Evolutionary conservation across 352 stramenopile species (phyloP).

Genomic region (Pythium monospermum): DNA sequence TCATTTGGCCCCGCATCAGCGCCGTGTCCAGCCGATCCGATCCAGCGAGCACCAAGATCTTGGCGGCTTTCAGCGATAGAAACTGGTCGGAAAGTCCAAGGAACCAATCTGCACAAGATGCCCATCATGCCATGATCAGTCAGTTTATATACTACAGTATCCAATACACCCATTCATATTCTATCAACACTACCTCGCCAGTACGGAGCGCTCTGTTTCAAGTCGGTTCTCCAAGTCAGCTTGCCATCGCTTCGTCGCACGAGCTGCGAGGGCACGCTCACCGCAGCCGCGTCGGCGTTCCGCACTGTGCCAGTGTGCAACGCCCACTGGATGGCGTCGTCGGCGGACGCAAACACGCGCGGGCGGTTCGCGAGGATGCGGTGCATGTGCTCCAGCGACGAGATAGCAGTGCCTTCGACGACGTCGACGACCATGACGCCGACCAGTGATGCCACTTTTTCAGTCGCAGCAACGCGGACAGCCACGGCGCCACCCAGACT

Average conservation of each 20-base stretch:
- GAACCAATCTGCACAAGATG: constrained; percentile 74
- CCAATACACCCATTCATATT: no score
- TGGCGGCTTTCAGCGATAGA: constrained; percentile 62
- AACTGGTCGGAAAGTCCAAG: constrained; percentile 82
- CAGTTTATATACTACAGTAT: neutral
- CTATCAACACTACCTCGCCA: constrained; percentile 80
- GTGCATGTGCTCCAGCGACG: constrained; percentile 84
- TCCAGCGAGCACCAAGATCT: constrained; percentile 82
- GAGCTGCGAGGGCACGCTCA: constrained; percentile 83
- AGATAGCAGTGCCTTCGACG: constrained; percentile 82
- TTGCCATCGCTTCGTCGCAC: constrained; percentile 37
- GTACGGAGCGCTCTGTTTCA: constrained; percentile 65
- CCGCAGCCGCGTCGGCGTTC: constrained; percentile 63
- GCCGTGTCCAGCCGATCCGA: constrained; percentile 85
- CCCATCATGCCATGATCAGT: neutral
- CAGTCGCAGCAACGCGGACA: constrained; percentile 60
- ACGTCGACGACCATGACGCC: constrained; percentile 89
- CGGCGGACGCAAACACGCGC: constrained; percentile 48
- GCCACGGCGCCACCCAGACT: constrained; percentile 82
- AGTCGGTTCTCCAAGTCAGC: constrained; percentile 71
- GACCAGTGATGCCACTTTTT: constrained; percentile 54
- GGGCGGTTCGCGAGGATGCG: constrained; percentile 71
- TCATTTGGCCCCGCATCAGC: constrained; percentile 86
- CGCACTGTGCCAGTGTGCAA: constrained; percentile 68
- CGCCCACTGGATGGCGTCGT: constrained; percentile 79